A percentile compares a stretch with the other conserved stretches of the same genome.
Conservation (phyloP, 2,329 filamentous ascomycete genomes). For the Tolypocladium guangdongense region DNA sequence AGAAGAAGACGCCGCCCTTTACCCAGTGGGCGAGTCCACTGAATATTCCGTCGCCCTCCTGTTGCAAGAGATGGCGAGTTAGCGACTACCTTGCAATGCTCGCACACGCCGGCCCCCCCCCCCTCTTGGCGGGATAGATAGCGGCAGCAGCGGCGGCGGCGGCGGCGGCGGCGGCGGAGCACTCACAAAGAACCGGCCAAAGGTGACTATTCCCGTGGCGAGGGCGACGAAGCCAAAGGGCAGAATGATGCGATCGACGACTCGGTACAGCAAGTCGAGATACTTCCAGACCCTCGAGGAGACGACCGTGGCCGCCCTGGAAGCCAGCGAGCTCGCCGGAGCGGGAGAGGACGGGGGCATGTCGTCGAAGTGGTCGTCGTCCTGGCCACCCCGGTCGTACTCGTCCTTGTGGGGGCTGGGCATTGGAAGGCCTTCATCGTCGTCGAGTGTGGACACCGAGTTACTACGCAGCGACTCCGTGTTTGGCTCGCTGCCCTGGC, state of each 20-base stretch:
- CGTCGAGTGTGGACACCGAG: constrained; percentile 48
- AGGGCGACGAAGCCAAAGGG: constrained; percentile 67
- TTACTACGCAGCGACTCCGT: constrained; percentile 56
- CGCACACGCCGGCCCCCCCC: neutral
- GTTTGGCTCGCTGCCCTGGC: constrained; percentile 61
- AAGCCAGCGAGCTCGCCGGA: constrained; percentile 40
- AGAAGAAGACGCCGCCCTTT: constrained; percentile 92
- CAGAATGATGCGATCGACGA: constrained; percentile 67
- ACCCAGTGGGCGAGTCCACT: constrained; percentile 86
- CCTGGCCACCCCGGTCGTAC: constrained; percentile 33
- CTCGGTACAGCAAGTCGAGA: constrained; percentile 49
- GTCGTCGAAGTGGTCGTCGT: constrained; percentile 25
- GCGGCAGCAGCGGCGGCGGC: too few species aligned
- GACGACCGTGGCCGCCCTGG: constrained; percentile 42
- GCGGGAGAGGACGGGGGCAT: constrained; percentile 13
- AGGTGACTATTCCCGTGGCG: constrained; percentile 62
- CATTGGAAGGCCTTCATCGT: constrained; percentile 29
- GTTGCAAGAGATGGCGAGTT: neutral
- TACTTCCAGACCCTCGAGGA: constrained; percentile 45
- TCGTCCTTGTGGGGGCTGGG: constrained; percentile 30
- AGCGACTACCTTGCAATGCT: neutral
- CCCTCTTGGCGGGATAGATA: neutral
- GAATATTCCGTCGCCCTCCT: constrained; percentile 63
- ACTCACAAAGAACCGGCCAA: constrained; percentile 75
- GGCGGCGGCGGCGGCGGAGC: neutral